A percentile compares a stretch with the other conserved stretches of the same genome.
Evolutionary conservation across 129 eudicot genomes (phyloP).

Genomic region (Flaveria robusta): DNA sequence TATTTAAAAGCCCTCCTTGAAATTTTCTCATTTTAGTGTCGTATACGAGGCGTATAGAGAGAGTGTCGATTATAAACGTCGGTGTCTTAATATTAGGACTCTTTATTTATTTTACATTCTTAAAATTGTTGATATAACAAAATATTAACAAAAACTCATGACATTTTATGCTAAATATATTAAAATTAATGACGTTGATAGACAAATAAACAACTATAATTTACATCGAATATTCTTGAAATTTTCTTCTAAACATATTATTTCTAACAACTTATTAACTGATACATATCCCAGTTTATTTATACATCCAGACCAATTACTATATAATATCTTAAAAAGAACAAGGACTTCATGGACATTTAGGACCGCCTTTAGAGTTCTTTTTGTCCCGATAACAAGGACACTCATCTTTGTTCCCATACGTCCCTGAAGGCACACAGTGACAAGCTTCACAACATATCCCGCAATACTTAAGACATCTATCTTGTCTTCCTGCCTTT

Average conservation of each 20-base stretch:
- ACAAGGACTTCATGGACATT: constrained; percentile 34
- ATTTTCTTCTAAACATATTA: background rate
- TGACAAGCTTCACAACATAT: constrained; percentile 46
- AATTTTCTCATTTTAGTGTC: too few relatives aligned
- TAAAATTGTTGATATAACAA: too few relatives aligned
- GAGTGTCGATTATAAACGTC: too few relatives aligned
- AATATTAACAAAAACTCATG: too few relatives aligned
- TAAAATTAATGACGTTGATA: background rate
- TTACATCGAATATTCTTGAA: background rate
- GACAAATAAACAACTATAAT: background rate
- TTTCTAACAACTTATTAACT: background rate
- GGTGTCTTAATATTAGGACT: too few relatives aligned
- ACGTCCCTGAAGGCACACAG: constrained; percentile 50
- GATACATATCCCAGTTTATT: background rate
- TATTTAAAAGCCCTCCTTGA: too few relatives aligned
- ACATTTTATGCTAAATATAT: too few relatives aligned
- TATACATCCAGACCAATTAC: background rate
- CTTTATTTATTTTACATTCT: too few relatives aligned
- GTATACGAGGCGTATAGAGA: too few relatives aligned
- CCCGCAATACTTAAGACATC: constrained; percentile 52
- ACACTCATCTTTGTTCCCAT: constrained; percentile 48
- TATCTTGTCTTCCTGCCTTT: constrained; percentile 41
- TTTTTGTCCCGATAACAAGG: constrained; percentile 48
- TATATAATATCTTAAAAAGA: too few relatives aligned
- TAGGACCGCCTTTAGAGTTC: constrained; percentile 47